A percentile compares a stretch with the other conserved stretches of the same genome.
These are phyloP conservation scores for Cryptococcus wingfieldii DNA, from an alignment of 1,284 basidiomycete species.

Conservation along the genomic window DNA sequence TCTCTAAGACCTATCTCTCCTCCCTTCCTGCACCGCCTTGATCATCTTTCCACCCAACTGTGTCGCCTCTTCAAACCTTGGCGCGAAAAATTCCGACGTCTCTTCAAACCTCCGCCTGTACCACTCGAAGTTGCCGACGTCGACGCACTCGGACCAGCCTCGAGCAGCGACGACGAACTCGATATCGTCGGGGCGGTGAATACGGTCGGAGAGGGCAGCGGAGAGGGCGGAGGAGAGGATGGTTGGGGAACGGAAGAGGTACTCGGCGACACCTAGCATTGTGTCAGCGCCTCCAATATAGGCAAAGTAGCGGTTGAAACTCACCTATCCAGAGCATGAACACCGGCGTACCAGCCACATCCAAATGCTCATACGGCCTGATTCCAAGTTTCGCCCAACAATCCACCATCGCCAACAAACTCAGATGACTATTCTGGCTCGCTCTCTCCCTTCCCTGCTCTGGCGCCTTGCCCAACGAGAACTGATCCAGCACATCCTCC, in stretches of 20 bases:
- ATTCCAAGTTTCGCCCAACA: slow-evolving; percentile 88
- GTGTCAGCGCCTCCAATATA: neutral
- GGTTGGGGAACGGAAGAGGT: slow-evolving; percentile 70
- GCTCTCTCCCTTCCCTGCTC: slow-evolving; percentile 6
- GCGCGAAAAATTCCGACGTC: slow-evolving; percentile 76
- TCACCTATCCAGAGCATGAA: slow-evolving; percentile 89
- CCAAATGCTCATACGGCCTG: slow-evolving; percentile 85
- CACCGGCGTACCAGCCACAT: slow-evolving; percentile 90
- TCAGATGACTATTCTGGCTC: slow-evolving; percentile 77
- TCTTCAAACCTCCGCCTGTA: slow-evolving; percentile 78
- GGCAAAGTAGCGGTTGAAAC: neutral
- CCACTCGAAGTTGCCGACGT: slow-evolving; percentile 85
- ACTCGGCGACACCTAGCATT: slow-evolving; percentile 74
- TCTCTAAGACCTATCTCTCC: neutral
- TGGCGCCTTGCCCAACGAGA: slow-evolving; percentile 66
- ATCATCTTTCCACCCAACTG: slow-evolving; percentile 86
- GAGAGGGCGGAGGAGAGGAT: slow-evolving; percentile 67
- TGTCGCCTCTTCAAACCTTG: slow-evolving; percentile 79
- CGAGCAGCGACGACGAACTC: slow-evolving; percentile 92
- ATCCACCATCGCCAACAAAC: slow-evolving; percentile 97
- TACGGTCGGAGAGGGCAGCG: slow-evolving; percentile 72
- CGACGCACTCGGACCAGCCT: slow-evolving; percentile 95
- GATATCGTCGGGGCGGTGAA: slow-evolving; percentile 81
- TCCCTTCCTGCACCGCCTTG: slow-evolving; percentile 61
- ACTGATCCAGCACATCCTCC: slow-evolving; percentile 81